Conservation (phyloP, 768 basidiomycete species). For the Lentinula aciculospora region DNA sequence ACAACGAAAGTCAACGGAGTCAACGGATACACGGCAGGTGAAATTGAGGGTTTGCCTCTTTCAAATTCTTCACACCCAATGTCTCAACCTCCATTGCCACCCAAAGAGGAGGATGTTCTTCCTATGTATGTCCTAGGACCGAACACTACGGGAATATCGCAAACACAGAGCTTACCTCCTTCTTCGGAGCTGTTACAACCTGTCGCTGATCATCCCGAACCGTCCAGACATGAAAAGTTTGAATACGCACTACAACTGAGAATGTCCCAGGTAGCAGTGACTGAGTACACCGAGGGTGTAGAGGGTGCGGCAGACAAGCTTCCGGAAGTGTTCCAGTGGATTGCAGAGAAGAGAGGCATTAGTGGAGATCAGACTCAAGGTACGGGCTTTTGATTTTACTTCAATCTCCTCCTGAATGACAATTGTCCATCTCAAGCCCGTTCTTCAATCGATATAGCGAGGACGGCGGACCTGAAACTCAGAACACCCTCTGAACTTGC, state of each 20-base stretch:
- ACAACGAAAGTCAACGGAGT: background rate
- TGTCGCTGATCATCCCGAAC: conserved; percentile 39
- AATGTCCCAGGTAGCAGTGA: conserved; percentile 78
- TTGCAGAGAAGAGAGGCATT: conserved; percentile 51
- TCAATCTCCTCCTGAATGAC: background rate
- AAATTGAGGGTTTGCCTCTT: background rate
- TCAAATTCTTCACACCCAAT: background rate
- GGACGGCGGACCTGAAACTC: conserved; percentile 20
- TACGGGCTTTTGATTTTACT: background rate
- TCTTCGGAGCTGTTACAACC: conserved; percentile 38
- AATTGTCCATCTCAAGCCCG: background rate
- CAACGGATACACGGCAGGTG: background rate
- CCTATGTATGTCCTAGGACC: conserved; percentile 22
- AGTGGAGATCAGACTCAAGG: conserved; percentile 14
- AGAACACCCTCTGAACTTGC: conserved; percentile 22
- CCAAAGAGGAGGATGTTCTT: background rate
- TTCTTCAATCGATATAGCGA: conserved; percentile 12
- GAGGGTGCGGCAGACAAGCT: conserved; percentile 78
- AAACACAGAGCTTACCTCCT: conserved; percentile 27
- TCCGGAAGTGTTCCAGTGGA: conserved; percentile 83
- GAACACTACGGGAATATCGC: conserved; percentile 7
- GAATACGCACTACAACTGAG: conserved; percentile 79
- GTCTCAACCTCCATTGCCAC: background rate
- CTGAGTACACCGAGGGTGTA: conserved; percentile 80
- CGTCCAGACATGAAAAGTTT: conserved; percentile 56